A percentile compares a stretch with the other conserved stretches of the same genome.
phyloP scores from a whole-genome alignment of 2,329 filamentous ascomycete genomes.

The Grosmannia penicillata region DNA sequence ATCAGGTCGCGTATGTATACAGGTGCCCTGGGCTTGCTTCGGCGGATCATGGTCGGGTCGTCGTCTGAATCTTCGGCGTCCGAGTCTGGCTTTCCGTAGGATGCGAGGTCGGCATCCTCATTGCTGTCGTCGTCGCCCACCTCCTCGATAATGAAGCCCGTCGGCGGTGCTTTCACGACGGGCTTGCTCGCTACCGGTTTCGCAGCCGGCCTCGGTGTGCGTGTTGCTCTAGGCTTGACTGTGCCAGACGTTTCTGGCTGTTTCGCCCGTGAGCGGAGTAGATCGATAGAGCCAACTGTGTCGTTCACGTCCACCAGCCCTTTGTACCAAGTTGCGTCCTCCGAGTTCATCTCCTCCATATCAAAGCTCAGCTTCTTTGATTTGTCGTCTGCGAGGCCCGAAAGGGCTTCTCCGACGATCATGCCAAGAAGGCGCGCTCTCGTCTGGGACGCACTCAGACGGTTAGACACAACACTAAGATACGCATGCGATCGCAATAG shows the following conservation, averaged over 20 bases:
- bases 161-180: constrained; percentile 10
- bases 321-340: constrained; percentile 65
- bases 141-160: constrained; percentile 48
- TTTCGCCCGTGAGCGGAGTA: constrained; percentile 21
- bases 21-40: constrained; percentile 69
- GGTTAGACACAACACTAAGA: constrained; percentile 68
- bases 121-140: constrained; percentile 38
- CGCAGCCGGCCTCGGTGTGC: constrained; percentile 2
- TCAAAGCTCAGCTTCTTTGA: constrained; percentile 71
- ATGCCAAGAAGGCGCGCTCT: constrained; percentile 76
- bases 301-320: constrained; percentile 49
- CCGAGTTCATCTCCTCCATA: constrained; percentile 58
- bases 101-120: constrained; percentile 53
- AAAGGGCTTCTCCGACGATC: constrained; percentile 63
- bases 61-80: constrained; percentile 88
- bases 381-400: constrained; percentile 47
- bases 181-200: constrained; percentile 13
- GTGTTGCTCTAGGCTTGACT: not conserved
- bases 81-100: constrained; percentile 75
- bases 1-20: constrained; percentile 87
- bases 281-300: constrained; percentile 39
- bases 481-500: constrained; percentile 60
- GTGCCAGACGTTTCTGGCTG: not conserved
- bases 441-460: constrained; percentile 61
- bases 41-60: constrained; percentile 72